Evolutionary conservation across 2,329 filamentous ascomycete genomes (phyloP).

Genomic region (Aspergillus sergii): DNA sequence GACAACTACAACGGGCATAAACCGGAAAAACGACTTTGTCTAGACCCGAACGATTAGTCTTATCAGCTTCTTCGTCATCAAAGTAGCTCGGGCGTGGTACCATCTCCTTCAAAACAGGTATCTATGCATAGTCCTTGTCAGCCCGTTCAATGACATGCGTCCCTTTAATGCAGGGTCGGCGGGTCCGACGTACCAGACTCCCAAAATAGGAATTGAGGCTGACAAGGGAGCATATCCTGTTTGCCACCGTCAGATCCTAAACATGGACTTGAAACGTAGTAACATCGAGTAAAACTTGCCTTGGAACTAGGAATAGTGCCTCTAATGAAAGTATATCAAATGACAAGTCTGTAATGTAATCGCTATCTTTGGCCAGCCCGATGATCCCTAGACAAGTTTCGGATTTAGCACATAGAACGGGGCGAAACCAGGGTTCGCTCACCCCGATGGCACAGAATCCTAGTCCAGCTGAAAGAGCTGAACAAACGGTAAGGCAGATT

Average conservation of each 20-base stretch:
- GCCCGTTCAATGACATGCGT: conserved; percentile 11
- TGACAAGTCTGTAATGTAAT: conserved; percentile 70
- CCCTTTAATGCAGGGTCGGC: conserved; percentile 17
- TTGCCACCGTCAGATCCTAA: conserved; percentile 23
- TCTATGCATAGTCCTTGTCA: conserved; percentile 47
- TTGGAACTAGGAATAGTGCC: conserved; percentile 84
- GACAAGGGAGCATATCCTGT: conserved; percentile 79
- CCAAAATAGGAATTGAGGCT: conserved; percentile 87
- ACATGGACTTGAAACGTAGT: conserved; percentile 4
- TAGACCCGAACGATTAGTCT: conserved; percentile 38
- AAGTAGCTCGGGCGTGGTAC: conserved; percentile 41
- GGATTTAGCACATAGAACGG: conserved; percentile 8
- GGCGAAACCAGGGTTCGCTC: neutral
- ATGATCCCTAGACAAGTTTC: conserved; percentile 57
- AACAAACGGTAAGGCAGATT: conserved; percentile 25
- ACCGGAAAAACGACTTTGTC: conserved; percentile 87
- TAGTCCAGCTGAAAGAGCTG: conserved; percentile 9
- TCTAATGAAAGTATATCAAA: conserved; percentile 91
- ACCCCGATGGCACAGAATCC: conserved; percentile 3
- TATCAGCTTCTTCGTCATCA: conserved; percentile 5
- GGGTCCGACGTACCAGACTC: conserved; percentile 36
- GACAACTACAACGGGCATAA: conserved; percentile 74
- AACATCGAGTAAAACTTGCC: conserved; percentile 39
- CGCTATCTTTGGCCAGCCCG: conserved; percentile 64
- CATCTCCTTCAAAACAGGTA: conserved; percentile 93